These are phyloP conservation scores for Epichloe scottii DNA, from an alignment of 2,329 filamentous ascomycete species.

Conservation along the genomic window DNA sequence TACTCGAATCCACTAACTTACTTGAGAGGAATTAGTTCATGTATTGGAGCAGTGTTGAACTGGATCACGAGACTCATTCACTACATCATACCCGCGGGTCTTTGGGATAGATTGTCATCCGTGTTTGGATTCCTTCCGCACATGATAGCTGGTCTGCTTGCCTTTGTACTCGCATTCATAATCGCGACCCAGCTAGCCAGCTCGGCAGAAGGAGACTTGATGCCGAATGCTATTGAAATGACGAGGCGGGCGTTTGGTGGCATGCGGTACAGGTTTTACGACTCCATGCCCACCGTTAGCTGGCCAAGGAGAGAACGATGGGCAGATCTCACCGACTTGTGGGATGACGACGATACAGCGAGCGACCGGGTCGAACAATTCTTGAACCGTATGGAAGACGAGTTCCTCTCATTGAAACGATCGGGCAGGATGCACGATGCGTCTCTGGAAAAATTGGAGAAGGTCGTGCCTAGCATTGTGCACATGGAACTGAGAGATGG, in stretches of 20 bases:
- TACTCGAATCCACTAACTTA: conserved; percentile 22
- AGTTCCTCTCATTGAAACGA: conserved; percentile 18
- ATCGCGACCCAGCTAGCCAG: conserved; percentile 3
- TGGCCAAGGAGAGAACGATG: conserved; percentile 14
- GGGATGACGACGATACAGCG: conserved; percentile 11
- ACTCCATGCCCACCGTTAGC: conserved; percentile 14
- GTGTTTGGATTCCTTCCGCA: conserved; percentile 5
- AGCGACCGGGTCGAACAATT: conserved; percentile 12
- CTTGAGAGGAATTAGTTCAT: conserved; percentile 13
- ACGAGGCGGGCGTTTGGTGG: conserved; percentile 4
- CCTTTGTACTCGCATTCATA: conserved; percentile 5
- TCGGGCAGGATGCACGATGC: conserved; percentile 22
- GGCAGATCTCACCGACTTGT: conserved; percentile 9
- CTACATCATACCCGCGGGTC: conserved; percentile 4
- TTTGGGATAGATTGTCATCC: conserved; percentile 7
- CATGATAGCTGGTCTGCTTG: conserved; percentile 3
- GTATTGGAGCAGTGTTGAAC: conserved; percentile 12
- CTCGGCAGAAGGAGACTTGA: conserved; percentile 5
- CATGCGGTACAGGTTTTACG: conserved; percentile 10
- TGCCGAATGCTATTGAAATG: neutral
- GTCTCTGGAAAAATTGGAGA: conserved; percentile 30
- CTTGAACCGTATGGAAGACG: conserved; percentile 16
- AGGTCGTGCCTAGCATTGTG: conserved; percentile 42
- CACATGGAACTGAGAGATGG: conserved; percentile 42
- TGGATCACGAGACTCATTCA: conserved; percentile 8